A percentile compares a stretch with the other conserved stretches of the same genome.
phyloP scores from a whole-genome alignment of 78 protist genomes.

The Dictyostelium capitatum region DNA sequence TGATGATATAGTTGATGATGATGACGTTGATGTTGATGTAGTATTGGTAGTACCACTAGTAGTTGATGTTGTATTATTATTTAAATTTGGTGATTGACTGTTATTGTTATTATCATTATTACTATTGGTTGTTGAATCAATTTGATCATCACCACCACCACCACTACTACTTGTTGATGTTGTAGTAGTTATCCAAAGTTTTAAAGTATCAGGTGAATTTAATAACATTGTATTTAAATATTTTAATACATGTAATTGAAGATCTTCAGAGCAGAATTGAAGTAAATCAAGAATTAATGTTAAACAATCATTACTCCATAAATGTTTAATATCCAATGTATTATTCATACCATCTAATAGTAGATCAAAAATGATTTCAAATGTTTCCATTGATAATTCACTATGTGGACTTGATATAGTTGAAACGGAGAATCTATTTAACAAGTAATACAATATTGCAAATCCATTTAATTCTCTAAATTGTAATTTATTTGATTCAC shows the following conservation, averaged over 20 bases:
- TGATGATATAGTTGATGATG: not conserved
- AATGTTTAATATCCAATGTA: slow-evolving; percentile 26
- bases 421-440: slow-evolving; percentile 26
- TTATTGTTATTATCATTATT: not conserved
- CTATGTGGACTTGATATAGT: not conserved
- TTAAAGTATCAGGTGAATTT: slow-evolving; percentile 55
- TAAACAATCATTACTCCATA: slow-evolving; percentile 75
- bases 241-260: slow-evolving; percentile 60
- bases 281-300: slow-evolving; percentile 37
- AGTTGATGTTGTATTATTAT: not conserved
- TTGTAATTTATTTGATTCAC: slow-evolving; percentile 71
- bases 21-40: not conserved
- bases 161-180: not conserved
- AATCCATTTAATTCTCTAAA: slow-evolving; percentile 79
- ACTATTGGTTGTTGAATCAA: not conserved
- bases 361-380: slow-evolving; percentile 63
- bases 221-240: slow-evolving; percentile 58
- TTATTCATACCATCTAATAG: slow-evolving; percentile 73
- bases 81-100: not conserved
- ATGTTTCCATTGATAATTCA: slow-evolving; percentile 75
- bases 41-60: not conserved
- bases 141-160: not conserved
- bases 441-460: slow-evolving; percentile 57
- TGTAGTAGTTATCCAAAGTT: slow-evolving; percentile 46
- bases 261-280: slow-evolving; percentile 49